Evolutionary conservation across 2,329 filamentous ascomycete genomes (phyloP), one percentile per base, ranked within the genome.

Genomic region (Fonsecaea pugnacius): DNA sequence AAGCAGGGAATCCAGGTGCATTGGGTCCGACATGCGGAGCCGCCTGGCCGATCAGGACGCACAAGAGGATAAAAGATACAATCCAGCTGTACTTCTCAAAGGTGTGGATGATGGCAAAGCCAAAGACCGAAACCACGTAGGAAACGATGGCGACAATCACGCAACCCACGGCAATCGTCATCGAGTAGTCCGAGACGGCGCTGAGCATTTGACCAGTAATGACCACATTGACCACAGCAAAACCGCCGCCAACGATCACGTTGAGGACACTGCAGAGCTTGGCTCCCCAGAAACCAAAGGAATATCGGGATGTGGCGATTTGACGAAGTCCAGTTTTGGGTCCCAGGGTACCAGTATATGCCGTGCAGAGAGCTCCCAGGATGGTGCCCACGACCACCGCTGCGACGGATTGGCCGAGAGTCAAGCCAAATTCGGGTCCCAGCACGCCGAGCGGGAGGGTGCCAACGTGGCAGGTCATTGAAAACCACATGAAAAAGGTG

Each of bases 401-500:
- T 52, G 77, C 71, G 59, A 78, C 72, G n/a, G 75, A 76, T 71
- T 83, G 79, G 24, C 72, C 75, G 32, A 84, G 73, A 30, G 75
- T 76, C 48, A 84, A 72, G 1, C 80, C 80, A 64, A 83, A 83
- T 64, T 81, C 77, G 62, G 78, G 79, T 4, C 82, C 82, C 3
- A 84, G 71, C 55, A 83, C 75, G 52, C 74, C 82, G 55, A 64
- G 67, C 64, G 61, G 75, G 70, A 76, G 73, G 68, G 74, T 78
- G 58, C 69, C 68, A 67, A 80, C 72, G 72, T 81, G 74, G 70
- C 78, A 77, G 67, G 78, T 79, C 52, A 79, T 71, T 1, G 76
- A 78, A 66, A 75, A 80, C 79, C 79, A 81, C 43, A 81, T 67
- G 52, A 79, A 75, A 64, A 80, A 80, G 68, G 78, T 76, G 66